Evolutionary conservation across 2,329 filamentous ascomycete species (phyloP).

Genomic region (Colletotrichum australisinense): DNA sequence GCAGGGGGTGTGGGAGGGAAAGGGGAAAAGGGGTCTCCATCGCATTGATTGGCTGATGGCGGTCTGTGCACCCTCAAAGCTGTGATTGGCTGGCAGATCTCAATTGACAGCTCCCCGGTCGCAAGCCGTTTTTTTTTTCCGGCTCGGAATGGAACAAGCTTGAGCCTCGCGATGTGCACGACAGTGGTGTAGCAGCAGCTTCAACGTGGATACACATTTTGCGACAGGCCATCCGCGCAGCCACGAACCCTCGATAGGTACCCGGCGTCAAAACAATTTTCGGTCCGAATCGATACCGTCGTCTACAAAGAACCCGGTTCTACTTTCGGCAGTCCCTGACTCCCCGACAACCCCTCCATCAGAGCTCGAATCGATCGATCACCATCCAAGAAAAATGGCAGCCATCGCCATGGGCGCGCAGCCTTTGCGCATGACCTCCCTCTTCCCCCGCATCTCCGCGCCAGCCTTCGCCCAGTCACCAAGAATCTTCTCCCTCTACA

Average conservation of each 20-base stretch:
- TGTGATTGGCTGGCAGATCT: constrained; percentile 36
- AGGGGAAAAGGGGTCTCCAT: constrained; percentile 46
- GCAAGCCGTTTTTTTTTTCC: constrained; percentile 29
- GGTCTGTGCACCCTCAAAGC: constrained; percentile 25
- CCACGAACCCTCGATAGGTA: neutral
- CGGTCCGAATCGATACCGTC: neutral
- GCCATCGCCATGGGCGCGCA: constrained; percentile 41
- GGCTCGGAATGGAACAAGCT: constrained; percentile 14
- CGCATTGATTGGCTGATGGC: constrained; percentile 25
- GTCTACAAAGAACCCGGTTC: too few species aligned
- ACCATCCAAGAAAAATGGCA: constrained; percentile 55
- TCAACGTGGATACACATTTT: neutral
- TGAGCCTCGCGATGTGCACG: constrained; percentile 27
- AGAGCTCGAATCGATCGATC: constrained; percentile 22
- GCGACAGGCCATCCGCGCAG: neutral
- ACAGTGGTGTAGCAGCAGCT: neutral
- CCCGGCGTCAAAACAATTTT: neutral
- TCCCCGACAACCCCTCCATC: neutral
- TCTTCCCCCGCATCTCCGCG: constrained; percentile 67
- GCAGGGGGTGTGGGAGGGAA: constrained; percentile 53
- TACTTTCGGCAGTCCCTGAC: neutral
- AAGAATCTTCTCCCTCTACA: constrained; percentile 56
- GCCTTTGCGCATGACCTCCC: constrained; percentile 47
- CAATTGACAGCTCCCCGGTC: constrained; percentile 30
- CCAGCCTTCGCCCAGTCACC: constrained; percentile 53